Base-by-base conservation (phyloP, 192 early-diverging fungal genomes). In the Lunasporangiospora selenospora region DNA sequence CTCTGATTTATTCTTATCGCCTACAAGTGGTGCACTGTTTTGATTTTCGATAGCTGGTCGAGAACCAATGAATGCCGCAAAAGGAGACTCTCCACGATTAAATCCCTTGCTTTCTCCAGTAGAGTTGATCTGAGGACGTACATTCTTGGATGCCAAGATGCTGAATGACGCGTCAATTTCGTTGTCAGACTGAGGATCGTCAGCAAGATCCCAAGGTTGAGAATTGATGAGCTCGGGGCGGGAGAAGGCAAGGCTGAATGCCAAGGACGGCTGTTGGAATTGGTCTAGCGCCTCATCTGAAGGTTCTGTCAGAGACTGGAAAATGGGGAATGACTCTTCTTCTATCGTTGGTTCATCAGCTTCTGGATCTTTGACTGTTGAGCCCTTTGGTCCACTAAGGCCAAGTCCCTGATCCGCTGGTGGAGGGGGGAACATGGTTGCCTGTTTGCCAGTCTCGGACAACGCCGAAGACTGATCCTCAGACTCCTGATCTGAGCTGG, bases 201-300 rank as follows among this genome's bases (percentile, higher is more conserved):
- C 45, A 18, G 44, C 13, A 12, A 40, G 21, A 29, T 66, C 64
- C 64, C 64, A 66, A 1, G 47, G 53, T 15, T 37, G 45, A 29
- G 23, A 9, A 27, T 66, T 66, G 33, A 41, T 41, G 4, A 15
- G 36, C 31, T 66, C 64, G 15, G 54, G 47, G 10, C 42, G 27
- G n/a, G n/a, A n/a, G n/a, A n/a, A n/a, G n/a, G n/a, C n/a, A n/a
- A 7, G 64, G 36, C 23, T 34, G 30, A 13, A 47, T 44, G 6
- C 34, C 50, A 6, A 16, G 6, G 5, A n/a, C 10, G 6, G 42
- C 27, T 2, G 52, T 6, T 26, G 34, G 21, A 16, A 53, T 32
- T 6, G 52, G 52, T 3, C 44, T 34, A 11, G 62, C 2, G 3
- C 18, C 34, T 6, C 41, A 36, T 9, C 6, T 6, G 15, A 32